Conservation (phyloP, 495 filamentous ascomycete genomes). For the Paragyromitra xinjiangensis region DNA sequence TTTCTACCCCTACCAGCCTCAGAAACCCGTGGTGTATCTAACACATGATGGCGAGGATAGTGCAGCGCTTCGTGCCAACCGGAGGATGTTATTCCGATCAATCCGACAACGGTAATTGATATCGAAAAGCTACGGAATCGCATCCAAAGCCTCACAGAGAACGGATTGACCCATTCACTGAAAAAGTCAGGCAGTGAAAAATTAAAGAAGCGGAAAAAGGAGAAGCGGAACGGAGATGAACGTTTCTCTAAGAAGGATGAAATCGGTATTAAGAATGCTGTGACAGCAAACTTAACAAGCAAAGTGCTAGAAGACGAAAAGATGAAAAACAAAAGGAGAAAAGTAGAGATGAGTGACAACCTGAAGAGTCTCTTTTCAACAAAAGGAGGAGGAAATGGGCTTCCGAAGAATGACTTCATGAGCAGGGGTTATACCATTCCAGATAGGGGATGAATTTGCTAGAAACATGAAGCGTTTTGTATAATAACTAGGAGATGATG, state of each 20-base stretch:
- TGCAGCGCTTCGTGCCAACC: slow-evolving; percentile 78
- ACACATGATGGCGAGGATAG: slow-evolving; percentile 62
- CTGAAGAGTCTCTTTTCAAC: slow-evolving; percentile 73
- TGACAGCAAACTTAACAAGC: slow-evolving; percentile 83
- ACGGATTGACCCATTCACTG: slow-evolving; percentile 82
- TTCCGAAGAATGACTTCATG: slow-evolving; percentile 76
- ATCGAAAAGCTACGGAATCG: slow-evolving; percentile 73
- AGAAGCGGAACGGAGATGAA: slow-evolving; percentile 54
- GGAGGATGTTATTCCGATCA: slow-evolving; percentile 83
- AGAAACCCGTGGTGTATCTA: background rate
- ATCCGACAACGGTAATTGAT: slow-evolving; percentile 75
- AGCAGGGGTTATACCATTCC: slow-evolving; percentile 76
- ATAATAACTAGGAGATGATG: background rate
- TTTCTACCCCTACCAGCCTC: background rate
- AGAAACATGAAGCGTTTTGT: background rate
- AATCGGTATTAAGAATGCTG: slow-evolving; percentile 79
- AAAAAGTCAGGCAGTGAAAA: slow-evolving; percentile 77
- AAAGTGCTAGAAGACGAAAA: slow-evolving; percentile 87
- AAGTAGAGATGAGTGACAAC: slow-evolving; percentile 73
- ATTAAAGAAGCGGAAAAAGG: slow-evolving; percentile 61
- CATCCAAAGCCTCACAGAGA: slow-evolving; percentile 69
- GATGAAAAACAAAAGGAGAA: slow-evolving; percentile 79
- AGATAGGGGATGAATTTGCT: slow-evolving; percentile 19
- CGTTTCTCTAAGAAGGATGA: slow-evolving; percentile 40
- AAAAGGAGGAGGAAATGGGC: slow-evolving; percentile 50